These are phyloP conservation scores for Collybiopsis luxurians DNA, from an alignment of 768 basidiomycete genomes.

Conservation along the genomic window DNA sequence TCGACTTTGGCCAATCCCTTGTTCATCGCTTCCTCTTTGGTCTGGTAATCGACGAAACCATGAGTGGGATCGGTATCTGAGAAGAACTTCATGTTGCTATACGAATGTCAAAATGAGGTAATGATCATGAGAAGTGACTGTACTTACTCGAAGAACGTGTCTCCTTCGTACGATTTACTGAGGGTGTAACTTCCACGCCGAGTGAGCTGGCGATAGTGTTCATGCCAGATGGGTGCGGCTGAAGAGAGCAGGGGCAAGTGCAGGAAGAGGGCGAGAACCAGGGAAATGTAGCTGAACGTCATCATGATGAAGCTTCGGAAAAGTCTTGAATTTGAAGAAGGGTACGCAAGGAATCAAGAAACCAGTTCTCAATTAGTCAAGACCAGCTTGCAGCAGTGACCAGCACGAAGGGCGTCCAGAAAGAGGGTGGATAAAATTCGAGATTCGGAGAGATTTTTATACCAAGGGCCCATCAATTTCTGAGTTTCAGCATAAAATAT, in stretches of 20 bases:
- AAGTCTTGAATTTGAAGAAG: conserved; percentile 1
- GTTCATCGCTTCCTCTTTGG: not conserved
- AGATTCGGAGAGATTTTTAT: not conserved
- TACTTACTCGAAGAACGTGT: conserved; percentile 5
- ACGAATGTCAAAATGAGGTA: not conserved
- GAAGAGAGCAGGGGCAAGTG: not conserved
- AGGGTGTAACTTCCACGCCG: conserved; percentile 1
- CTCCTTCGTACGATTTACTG: not conserved
- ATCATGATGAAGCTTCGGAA: not conserved
- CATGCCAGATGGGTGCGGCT: not conserved
- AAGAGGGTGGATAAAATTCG: not conserved
- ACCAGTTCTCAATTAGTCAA: conserved; percentile 7
- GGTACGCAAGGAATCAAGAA: not conserved
- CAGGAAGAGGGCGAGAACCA: not conserved
- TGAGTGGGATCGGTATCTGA: conserved; percentile 1
- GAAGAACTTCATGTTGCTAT: conserved; percentile 3
- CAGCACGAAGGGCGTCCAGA: conserved; percentile 5
- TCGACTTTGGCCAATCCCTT: conserved; percentile 2
- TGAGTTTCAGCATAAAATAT: not conserved
- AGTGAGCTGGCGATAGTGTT: not conserved
- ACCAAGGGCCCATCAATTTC: not conserved
- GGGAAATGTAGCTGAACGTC: not conserved
- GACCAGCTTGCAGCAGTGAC: conserved; percentile 9
- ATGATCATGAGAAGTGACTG: too few species aligned
- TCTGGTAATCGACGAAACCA: not conserved